These are phyloP conservation scores for Pulveroboletus sp. DNA, from an alignment of 1,284 basidiomycete genomes.

Conservation along the genomic window DNA sequence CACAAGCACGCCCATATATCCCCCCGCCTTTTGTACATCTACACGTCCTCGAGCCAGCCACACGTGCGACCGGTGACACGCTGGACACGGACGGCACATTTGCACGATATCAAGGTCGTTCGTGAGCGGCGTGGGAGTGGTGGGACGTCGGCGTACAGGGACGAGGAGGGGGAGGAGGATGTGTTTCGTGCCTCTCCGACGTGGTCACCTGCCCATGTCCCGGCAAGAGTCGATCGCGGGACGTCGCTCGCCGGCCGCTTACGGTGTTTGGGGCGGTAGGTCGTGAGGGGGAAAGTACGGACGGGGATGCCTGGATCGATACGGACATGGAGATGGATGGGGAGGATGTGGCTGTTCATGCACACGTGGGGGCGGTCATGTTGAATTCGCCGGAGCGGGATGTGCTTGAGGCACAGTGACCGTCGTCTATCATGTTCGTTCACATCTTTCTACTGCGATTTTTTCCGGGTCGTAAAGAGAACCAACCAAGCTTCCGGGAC, in stretches of 20 bases:
- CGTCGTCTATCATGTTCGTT: neutral
- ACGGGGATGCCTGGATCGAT: too few relatives aligned
- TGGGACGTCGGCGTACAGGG: neutral
- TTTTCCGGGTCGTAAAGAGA: too few relatives aligned
- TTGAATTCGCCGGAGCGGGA: too few relatives aligned
- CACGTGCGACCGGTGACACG: slow-evolving; percentile 35
- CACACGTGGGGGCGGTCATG: too few relatives aligned
- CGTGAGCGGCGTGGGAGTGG: too few relatives aligned
- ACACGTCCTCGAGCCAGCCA: slow-evolving; percentile 19
- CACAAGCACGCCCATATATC: slow-evolving; percentile 13
- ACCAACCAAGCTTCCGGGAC: too few relatives aligned
- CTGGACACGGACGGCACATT: too few relatives aligned
- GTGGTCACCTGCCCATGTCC: neutral
- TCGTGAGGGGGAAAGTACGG: too few relatives aligned
- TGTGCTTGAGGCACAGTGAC: neutral
- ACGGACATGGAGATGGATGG: too few relatives aligned
- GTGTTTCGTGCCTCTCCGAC: slow-evolving; percentile 7
- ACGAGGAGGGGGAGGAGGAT: slow-evolving; percentile 18
- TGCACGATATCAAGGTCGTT: too few relatives aligned
- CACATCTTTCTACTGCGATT: neutral
- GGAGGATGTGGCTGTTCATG: too few relatives aligned
- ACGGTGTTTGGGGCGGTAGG: too few relatives aligned
- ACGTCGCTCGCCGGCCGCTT: slow-evolving; percentile 4
- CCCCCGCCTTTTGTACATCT: slow-evolving; percentile 21
- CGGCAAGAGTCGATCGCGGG: neutral